Evolutionary conservation across 2,329 filamentous ascomycete genomes (phyloP).

Genomic region (Phaeosphaeria sp.): DNA sequence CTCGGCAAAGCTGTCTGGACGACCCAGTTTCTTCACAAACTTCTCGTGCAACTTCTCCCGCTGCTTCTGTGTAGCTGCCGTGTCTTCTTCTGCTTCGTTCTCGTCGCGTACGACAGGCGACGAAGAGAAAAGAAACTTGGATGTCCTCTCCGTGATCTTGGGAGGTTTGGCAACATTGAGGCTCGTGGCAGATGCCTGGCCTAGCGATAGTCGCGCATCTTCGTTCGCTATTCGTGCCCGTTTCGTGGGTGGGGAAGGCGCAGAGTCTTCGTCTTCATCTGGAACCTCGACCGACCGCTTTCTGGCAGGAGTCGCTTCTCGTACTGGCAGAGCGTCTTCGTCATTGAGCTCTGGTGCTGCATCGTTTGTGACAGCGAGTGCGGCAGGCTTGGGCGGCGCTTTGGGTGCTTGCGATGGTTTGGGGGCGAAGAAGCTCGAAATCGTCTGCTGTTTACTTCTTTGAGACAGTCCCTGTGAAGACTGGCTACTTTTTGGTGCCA

Average conservation of each 20-base stretch:
- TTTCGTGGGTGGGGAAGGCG: conserved; percentile 45
- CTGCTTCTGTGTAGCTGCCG: conserved; percentile 61
- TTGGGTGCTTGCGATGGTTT: conserved; percentile 48
- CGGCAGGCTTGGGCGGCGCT: conserved; percentile 18
- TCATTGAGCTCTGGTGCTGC: conserved; percentile 18
- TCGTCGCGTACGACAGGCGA: conserved; percentile 49
- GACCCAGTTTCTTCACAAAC: conserved; percentile 90
- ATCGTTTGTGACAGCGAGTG: conserved; percentile 27
- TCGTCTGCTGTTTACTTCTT: conserved; percentile 76
- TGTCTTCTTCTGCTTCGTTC: conserved; percentile 53
- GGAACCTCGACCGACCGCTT: conserved; percentile 49
- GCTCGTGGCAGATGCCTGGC: conserved; percentile 26
- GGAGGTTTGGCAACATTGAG: conserved; percentile 39
- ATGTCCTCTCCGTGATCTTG: conserved; percentile 58
- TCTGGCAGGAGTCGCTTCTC: conserved; percentile 12
- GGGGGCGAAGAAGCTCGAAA: conserved; percentile 82
- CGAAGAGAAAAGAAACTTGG: conserved; percentile 66
- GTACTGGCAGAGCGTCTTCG: conserved; percentile 19
- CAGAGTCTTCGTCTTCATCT: conserved; percentile 45
- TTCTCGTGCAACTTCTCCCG: conserved; percentile 79
- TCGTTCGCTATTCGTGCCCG: conserved; percentile 38
- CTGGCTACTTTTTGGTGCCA: conserved; percentile 47
- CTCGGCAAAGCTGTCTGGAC: conserved; percentile 78
- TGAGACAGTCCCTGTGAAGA: conserved; percentile 43
- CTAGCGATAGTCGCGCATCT: conserved; percentile 28